Base-by-base conservation (phyloP, 768 basidiomycete genomes). In the Tulasnella sp. region DNA sequence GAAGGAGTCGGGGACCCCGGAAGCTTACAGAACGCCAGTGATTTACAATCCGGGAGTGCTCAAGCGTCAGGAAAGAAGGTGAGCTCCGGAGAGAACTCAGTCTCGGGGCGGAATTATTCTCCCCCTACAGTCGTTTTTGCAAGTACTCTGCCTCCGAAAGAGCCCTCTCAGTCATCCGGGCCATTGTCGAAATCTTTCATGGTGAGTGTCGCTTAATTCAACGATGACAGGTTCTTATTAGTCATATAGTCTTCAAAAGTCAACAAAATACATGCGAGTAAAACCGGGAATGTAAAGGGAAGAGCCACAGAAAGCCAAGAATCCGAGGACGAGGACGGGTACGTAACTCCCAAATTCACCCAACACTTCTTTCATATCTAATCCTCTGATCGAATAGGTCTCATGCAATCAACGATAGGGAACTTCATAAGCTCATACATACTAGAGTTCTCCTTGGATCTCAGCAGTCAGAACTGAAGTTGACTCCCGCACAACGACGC, bases 381-480 rank as follows among this genome's bases (percentile, higher is more conserved):
- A 34, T 50, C 5, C 44, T n/a, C 32, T 12, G 16, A 39, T n/a
- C 19, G 4, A 22, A 10, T 35, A 90, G 88, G 43, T 75, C 81
- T 16, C 83, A 85, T 62, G 65, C 69, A 8, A 78, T 83, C 57
- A 89, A 90, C 47, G 87, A 90, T 60, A 79, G 78, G 0, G 63
- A 82, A 22, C 72, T 90, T 12, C 84, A 88, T 62, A 79, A 76
- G 45, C 69, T 90, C 4, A 73, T 90, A 13, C 87, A 90, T 61
- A 88, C 86, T 0, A 73, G 80, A 56, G 66, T 90, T 4, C 68
- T 90, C 5, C 82, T 87, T 7, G 84, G 82, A 8, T 84, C 83
- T 4, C 63, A 81, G 6, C 71, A 78, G 59, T 66, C 73, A 2
- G 77, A 80, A 3, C 67, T 85, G 15, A 62, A 78, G 51, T 59